Evolutionary conservation across 1,284 basidiomycete species (phyloP), one percentile per base, ranked within the genome.

Genomic region (Cryptococcus wingfieldii): DNA sequence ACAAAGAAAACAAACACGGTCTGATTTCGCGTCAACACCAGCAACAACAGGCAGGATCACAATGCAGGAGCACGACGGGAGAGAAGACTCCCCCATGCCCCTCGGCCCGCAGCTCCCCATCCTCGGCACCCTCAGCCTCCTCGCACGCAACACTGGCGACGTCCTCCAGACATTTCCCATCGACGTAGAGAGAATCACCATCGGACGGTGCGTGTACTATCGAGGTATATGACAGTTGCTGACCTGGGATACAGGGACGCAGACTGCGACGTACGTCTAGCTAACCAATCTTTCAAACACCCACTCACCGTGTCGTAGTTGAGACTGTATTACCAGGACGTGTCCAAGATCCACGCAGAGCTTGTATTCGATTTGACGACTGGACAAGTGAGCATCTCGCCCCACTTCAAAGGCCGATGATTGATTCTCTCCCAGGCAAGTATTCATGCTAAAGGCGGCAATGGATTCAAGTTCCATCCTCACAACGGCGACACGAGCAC

Each of bases 311-410:
- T 43, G 8, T 6, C 6, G 7, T 47, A 75, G 72, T 63, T 76
- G 19, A 68, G 76, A 14, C 59, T 77, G 27, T 75, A 77, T 59
- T 69, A 66, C 19, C 62, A 65, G 3, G 74, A 76, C 47, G 70
- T 77, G 9, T 76, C 75, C 4, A 70, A 73, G 41, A 55, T 71
- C 2, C 76, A 77, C 49, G 70, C 67, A 42, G 70, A 71, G 56
- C 70, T 77, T 55, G 41, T 55, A n/a, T 70, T 76, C 38, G 72
- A 77, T 54, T 38, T 64, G n/a, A 53, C 65, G 0, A 65, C 66
- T 7, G 66, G 64, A 12, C 50, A 63, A 34, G 74, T 75, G 48
- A 65, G 72, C 51, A 19, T n/a, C 19, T 31, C 28, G n/a, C 2
- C 12, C 16, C n/a, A 10, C 14, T 50, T 19, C 43, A 16, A 16